These are phyloP conservation scores for Raffaelea albimanens DNA, from an alignment of 2,329 filamentous ascomycete genomes.

Conservation along the genomic window DNA sequence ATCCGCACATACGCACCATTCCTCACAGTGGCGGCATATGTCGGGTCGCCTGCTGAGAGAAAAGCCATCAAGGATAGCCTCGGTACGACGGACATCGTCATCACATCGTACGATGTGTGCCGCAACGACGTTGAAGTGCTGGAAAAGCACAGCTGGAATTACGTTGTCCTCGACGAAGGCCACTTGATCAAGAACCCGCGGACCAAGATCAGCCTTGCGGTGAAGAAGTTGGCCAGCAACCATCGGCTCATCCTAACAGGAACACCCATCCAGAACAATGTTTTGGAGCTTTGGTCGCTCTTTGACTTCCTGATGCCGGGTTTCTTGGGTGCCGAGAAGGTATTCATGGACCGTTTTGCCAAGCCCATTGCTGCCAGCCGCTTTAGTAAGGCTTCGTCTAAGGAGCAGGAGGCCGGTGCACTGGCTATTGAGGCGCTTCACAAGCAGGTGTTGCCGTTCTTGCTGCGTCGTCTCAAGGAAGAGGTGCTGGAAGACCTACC, in stretches of 20 bases:
- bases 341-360: constrained; percentile 91
- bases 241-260: constrained; percentile 94
- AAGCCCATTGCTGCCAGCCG: constrained; percentile 92
- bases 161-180: constrained; percentile 92
- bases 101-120: constrained; percentile 97
- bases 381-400: constrained; percentile 93
- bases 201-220: constrained; percentile 87
- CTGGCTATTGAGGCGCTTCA: constrained; percentile 96
- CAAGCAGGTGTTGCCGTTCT: constrained; percentile 94
- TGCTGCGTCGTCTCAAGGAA: constrained; percentile 91
- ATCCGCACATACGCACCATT: constrained; percentile 94
- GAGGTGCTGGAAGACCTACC: constrained; percentile 94
- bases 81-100: constrained; percentile 76
- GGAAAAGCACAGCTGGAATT: constrained; percentile 80
- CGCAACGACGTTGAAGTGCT: constrained; percentile 89
- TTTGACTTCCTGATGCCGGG: constrained; percentile 99
- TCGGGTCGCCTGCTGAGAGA: constrained; percentile 78
- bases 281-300: constrained; percentile 91
- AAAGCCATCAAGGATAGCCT: constrained; percentile 60
- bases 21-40: constrained; percentile 79
- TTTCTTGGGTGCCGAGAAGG: constrained; percentile 86
- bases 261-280: constrained; percentile 96
- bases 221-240: constrained; percentile 83
- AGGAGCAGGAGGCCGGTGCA: constrained; percentile 94
- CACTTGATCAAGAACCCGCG: constrained; percentile 98